Percentiles rank a stretch among this genome's conserved stretches.
These are phyloP conservation scores for Harringtonia lauricola DNA, from an alignment of 2,329 filamentous ascomycete genomes.

Conservation along the genomic window DNA sequence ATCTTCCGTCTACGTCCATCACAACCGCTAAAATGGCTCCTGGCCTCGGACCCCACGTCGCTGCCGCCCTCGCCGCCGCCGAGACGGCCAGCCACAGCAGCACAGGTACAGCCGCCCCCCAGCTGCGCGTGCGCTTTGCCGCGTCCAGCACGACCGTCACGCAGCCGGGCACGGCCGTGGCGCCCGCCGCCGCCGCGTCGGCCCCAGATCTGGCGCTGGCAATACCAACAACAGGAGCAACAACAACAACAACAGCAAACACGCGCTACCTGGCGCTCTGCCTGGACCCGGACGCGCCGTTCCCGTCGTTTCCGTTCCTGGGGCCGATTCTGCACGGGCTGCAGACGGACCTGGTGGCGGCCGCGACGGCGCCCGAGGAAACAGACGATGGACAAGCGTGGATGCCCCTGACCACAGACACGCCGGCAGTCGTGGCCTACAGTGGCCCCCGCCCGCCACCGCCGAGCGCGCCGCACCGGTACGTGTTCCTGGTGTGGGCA, in stretches of 20 bases:
- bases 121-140: slow-evolving; percentile 4
- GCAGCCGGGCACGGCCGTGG: background rate
- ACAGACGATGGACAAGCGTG: background rate
- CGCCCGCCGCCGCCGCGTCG: background rate
- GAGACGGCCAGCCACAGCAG: background rate
- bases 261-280: slow-evolving; percentile 25
- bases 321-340: slow-evolving; percentile 37
- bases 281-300: slow-evolving; percentile 37
- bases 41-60: background rate
- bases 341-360: slow-evolving; percentile 24
- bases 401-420: slow-evolving; percentile 1
- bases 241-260: background rate
- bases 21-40: background rate
- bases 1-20: no score
- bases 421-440: slow-evolving; percentile 2
- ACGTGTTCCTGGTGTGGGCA: slow-evolving; percentile 11
- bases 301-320: slow-evolving; percentile 26
- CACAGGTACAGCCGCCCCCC: no score
- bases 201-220: background rate
- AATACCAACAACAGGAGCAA: background rate
- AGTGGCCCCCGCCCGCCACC: slow-evolving; percentile 7
- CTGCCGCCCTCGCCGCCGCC: background rate
- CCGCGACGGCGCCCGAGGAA: slow-evolving; percentile 5
- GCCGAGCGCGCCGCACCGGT: slow-evolving; percentile 9
- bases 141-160: background rate